Conservation (phyloP, 306 rosid genomes). For the Dalbergia oliveri region DNA sequence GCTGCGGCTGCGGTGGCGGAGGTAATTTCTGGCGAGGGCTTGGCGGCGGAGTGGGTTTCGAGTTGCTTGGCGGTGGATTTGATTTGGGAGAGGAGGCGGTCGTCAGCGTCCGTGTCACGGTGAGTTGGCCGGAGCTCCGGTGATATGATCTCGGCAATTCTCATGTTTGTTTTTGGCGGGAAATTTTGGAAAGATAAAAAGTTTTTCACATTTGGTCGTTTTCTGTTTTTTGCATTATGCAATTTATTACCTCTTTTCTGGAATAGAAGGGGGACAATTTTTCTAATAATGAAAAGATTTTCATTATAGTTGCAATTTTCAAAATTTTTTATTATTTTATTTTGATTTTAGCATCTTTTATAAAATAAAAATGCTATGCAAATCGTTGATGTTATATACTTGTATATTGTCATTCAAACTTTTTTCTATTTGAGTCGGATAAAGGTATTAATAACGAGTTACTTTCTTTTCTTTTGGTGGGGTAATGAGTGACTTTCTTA, state of each 20-base stretch:
- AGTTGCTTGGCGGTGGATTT: constrained; percentile 67
- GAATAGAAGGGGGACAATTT: no score
- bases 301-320: no score
- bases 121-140: constrained; percentile 55
- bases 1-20: constrained; percentile 40
- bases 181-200: constrained; percentile 28
- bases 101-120: constrained; percentile 49
- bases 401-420: no score
- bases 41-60: constrained; percentile 58
- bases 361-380: no score
- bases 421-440: no score
- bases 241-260: not conserved
- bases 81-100: constrained; percentile 59
- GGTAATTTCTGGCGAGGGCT: constrained; percentile 48
- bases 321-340: no score
- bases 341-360: no score
- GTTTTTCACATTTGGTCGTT: not conserved
- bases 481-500: no score
- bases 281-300: no score
- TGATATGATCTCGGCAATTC: constrained; percentile 76
- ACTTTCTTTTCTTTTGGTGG: no score
- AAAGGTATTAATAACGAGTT: no score
- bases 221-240: not conserved
- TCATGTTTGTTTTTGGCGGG: constrained; percentile 83
- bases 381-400: no score